Evolutionary conservation across 306 rosid genomes (phyloP).

Genomic region (Delonix regia): DNA sequence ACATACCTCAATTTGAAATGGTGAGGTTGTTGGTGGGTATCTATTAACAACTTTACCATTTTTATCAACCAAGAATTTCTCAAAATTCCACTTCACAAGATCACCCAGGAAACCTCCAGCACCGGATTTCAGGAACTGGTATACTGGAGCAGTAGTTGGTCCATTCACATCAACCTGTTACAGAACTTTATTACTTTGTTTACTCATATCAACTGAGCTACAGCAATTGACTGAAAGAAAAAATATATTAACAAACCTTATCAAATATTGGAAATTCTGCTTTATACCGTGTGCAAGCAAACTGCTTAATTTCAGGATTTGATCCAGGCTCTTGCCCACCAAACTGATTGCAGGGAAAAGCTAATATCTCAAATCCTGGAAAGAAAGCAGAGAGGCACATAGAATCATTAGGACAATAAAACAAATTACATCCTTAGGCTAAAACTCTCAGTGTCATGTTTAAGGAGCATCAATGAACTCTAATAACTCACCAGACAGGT

Average conservation of each 20-base stretch:
- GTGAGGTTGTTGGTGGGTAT: constrained; percentile 92
- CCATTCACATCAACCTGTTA: constrained; percentile 97
- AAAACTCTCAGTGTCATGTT: constrained; percentile 4
- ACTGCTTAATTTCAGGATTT: constrained; percentile 88
- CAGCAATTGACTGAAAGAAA: neutral
- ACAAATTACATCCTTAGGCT: constrained; percentile 22
- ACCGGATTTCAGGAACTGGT: constrained; percentile 88
- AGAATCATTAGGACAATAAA: constrained; percentile 23
- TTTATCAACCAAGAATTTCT: constrained; percentile 95
- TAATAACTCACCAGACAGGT: neutral
- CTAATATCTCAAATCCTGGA: constrained; percentile 90
- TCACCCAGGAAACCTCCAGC: constrained; percentile 93
- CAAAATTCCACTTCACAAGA: constrained; percentile 91
- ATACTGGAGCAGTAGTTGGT: constrained; percentile 90
- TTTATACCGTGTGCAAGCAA: constrained; percentile 92
- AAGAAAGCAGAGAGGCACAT: constrained; percentile 17
- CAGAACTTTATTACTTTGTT: constrained; percentile 33
- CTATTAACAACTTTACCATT: constrained; percentile 95
- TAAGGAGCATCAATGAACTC: constrained; percentile 18
- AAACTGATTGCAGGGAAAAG: constrained; percentile 99
- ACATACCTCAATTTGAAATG: constrained; percentile 94
- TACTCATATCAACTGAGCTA: constrained; percentile 28
- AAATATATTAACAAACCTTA: constrained; percentile 54
- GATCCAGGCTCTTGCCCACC: constrained; percentile 98
- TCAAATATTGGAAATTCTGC: constrained; percentile 96